These are phyloP conservation scores for Tulasnella calospora DNA, from an alignment of 768 basidiomycete species.

Conservation along the genomic window DNA sequence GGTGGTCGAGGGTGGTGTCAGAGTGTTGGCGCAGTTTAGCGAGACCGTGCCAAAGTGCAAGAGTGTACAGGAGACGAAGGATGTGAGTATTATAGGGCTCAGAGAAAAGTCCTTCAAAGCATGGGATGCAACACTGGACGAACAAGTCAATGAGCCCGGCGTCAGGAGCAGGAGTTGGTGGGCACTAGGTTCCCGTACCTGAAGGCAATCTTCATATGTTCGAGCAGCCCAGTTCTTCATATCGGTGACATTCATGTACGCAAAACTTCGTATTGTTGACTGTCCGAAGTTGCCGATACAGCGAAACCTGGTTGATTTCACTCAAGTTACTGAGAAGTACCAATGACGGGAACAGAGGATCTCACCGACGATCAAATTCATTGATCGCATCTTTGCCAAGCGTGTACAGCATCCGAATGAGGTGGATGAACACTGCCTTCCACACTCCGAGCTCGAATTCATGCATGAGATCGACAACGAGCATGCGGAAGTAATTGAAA, in stretches of 20 bases:
- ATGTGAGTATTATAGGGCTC: constrained; percentile 21
- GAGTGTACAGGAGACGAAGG: neutral
- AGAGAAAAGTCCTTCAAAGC: constrained; percentile 21
- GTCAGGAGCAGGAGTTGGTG: neutral
- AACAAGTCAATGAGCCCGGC: neutral
- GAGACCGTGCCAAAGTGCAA: constrained; percentile 20
- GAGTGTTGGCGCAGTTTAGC: constrained; percentile 27
- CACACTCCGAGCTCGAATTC: constrained; percentile 43
- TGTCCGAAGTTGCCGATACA: constrained; percentile 18
- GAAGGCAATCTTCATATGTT: constrained; percentile 34
- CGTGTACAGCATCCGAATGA: constrained; percentile 31
- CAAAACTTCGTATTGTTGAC: constrained; percentile 22
- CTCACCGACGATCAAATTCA: constrained; percentile 16
- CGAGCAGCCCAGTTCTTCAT: constrained; percentile 22
- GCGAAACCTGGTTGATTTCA: constrained; percentile 15
- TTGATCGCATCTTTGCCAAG: neutral
- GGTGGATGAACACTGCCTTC: constrained; percentile 39
- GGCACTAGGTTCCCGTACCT: constrained; percentile 24
- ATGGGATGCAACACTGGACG: constrained; percentile 27
- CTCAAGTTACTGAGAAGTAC: neutral
- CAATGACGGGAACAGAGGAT: neutral
- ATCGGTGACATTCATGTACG: constrained; percentile 8
- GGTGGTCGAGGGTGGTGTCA: neutral
- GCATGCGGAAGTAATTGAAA: constrained; percentile 34
- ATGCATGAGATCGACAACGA: constrained; percentile 41